Evolutionary conservation across 495 filamentous ascomycete species (phyloP).

Genomic region (Echria macrotheca): DNA sequence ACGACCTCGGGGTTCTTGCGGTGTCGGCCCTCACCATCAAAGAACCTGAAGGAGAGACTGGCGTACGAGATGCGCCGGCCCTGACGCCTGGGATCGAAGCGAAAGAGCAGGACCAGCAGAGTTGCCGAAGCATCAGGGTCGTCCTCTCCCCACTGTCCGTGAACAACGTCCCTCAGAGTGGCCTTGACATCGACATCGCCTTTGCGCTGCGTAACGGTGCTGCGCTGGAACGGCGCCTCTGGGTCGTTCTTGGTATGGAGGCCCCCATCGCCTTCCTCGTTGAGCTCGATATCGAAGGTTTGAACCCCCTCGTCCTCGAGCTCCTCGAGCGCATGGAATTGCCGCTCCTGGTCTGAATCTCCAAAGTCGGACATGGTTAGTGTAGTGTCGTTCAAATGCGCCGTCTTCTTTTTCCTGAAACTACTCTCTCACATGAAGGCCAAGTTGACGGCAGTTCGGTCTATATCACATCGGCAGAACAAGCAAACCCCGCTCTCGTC

Average conservation of each 20-base stretch:
- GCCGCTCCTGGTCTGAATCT: not conserved
- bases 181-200: not conserved
- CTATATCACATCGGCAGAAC: too few species aligned
- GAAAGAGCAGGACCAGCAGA: not conserved
- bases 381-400: not conserved
- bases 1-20: not conserved
- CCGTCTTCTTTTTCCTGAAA: not conserved
- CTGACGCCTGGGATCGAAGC: not conserved
- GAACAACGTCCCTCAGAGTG: not conserved
- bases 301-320: not conserved
- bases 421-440: not conserved
- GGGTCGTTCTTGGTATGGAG: not conserved
- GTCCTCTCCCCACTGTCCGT: not conserved
- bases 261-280: not conserved
- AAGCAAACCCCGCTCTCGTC: too few species aligned
- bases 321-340: not conserved
- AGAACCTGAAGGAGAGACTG: not conserved
- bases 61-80: not conserved
- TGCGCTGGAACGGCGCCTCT: not conserved
- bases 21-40: not conserved
- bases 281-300: not conserved
- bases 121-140: not conserved
- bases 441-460: too few species aligned
- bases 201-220: not conserved
- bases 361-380: not conserved